A percentile compares a stretch with the other conserved stretches of the same genome.
These are phyloP conservation scores for Rosa hybrid DNA, from an alignment of 331 rosid species.

Conservation along the genomic window DNA sequence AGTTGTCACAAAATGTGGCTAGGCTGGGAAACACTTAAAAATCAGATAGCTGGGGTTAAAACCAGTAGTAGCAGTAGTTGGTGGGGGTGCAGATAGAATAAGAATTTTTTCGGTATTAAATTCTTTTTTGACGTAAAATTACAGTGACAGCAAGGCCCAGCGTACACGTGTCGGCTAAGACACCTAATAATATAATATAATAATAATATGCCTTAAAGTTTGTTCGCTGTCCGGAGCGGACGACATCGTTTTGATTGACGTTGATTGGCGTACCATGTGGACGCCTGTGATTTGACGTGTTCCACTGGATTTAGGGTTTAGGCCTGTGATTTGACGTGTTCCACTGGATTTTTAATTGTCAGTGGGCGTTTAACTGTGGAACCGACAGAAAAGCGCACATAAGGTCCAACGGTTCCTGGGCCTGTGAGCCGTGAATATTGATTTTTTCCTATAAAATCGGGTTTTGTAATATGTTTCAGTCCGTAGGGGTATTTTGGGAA, in stretches of 20 bases:
- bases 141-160: not conserved
- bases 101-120: not conserved
- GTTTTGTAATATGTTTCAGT: not conserved
- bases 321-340: not conserved
- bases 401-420: not conserved
- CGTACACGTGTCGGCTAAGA: not conserved
- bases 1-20: constrained; percentile 3
- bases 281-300: not conserved
- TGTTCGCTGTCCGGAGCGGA: not conserved
- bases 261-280: not conserved
- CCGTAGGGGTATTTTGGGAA: not conserved
- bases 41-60: not conserved
- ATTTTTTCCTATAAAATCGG: not conserved
- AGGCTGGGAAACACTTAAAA: not conserved
- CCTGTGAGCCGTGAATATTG: not conserved
- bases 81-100: not conserved
- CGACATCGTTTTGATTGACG: not conserved
- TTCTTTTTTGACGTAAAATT: not conserved
- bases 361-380: not conserved
- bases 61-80: not conserved
- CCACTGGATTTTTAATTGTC: not conserved
- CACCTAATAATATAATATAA: not conserved
- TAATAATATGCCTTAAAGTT: not conserved
- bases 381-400: not conserved
- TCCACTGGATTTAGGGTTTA: not conserved